Conservation (phyloP, 2,329 filamentous ascomycete genomes). For the Penicillium sp. region DNA sequence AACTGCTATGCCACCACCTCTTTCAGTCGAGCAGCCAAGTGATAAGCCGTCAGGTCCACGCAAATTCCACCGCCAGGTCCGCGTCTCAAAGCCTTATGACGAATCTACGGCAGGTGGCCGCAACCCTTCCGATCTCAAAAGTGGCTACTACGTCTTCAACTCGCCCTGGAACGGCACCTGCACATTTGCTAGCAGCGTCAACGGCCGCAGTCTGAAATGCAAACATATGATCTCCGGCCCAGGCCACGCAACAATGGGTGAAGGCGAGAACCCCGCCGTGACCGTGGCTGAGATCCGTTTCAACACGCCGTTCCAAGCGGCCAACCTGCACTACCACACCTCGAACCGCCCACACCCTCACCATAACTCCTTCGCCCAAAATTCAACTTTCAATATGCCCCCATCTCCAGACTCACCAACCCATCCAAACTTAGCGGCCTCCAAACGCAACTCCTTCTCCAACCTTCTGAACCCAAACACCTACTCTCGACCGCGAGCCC, state of each 20-base stretch:
- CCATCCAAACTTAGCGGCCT: constrained; percentile 6
- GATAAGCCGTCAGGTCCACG: constrained; percentile 24
- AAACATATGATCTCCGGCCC: constrained; percentile 62
- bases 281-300: constrained; percentile 82
- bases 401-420: constrained; percentile 7
- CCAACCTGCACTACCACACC: constrained; percentile 30
- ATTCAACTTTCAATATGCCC: constrained; percentile 2
- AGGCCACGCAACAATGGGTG: constrained; percentile 18
- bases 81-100: constrained; percentile 30
- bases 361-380: constrained; percentile 22
- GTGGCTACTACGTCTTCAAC: constrained; percentile 66
- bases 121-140: constrained; percentile 26
- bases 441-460: constrained; percentile 33
- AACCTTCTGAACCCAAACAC: constrained; percentile 33
- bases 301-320: constrained; percentile 67
- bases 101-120: constrained; percentile 2
- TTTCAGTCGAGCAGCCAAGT: constrained; percentile 6
- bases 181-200: constrained; percentile 76
- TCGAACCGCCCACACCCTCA: constrained; percentile 15
- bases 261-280: constrained; percentile 38
- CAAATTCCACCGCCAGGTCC: constrained; percentile 34
- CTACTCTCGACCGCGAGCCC: constrained; percentile 28
- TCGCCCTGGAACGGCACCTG: constrained; percentile 87
- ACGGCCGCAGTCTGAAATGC: constrained; percentile 72
- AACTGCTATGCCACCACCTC: constrained; percentile 11